These are phyloP conservation scores for Pontederia paniculata DNA, from an alignment of 176 grass and related monocot genomes.

Conservation along the genomic window DNA sequence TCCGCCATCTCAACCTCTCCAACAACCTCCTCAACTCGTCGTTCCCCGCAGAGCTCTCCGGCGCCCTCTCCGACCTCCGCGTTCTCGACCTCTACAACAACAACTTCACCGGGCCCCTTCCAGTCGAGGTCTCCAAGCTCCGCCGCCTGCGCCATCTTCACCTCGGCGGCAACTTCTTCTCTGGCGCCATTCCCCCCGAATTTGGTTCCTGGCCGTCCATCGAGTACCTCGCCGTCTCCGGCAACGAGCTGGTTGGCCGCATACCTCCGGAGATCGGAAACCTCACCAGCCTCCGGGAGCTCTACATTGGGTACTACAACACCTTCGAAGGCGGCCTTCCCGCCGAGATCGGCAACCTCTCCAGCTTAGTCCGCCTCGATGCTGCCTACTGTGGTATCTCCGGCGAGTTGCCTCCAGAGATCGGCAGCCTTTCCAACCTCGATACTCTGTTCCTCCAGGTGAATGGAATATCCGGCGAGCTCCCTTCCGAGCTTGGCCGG, in stretches of 20 bases:
- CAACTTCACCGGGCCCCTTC: slow-evolving; percentile 68
- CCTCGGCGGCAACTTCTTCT: slow-evolving; percentile 65
- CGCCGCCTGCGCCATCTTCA: slow-evolving; percentile 46
- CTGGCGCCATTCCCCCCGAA: slow-evolving; percentile 46
- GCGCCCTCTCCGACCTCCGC: slow-evolving; percentile 28
- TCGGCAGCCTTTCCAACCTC: slow-evolving; percentile 52
- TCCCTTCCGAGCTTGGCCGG: slow-evolving; percentile 44
- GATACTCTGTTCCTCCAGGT: slow-evolving; percentile 44
- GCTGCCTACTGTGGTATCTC: slow-evolving; percentile 53
- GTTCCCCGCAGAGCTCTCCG: slow-evolving; percentile 21
- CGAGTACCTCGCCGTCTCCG: slow-evolving; percentile 57
- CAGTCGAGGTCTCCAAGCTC: slow-evolving; percentile 38
- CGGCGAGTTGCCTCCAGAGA: slow-evolving; percentile 50
- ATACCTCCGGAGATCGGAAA: slow-evolving; percentile 61
- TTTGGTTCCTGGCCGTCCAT: slow-evolving; percentile 35
- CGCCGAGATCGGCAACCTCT: slow-evolving; percentile 51
- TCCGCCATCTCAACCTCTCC: slow-evolving; percentile 79
- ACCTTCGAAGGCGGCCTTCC: slow-evolving; percentile 43
- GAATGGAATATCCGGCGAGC: slow-evolving; percentile 48
- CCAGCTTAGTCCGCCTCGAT: slow-evolving; percentile 37
- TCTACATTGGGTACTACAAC: slow-evolving; percentile 78
- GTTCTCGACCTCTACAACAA: slow-evolving; percentile 75
- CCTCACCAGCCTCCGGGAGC: slow-evolving; percentile 40
- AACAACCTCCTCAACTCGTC: slow-evolving; percentile 62
- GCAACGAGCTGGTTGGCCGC: slow-evolving; percentile 57